phyloP scores from a whole-genome alignment of 2,329 filamentous ascomycete species.

The Zasmidium angulare region DNA sequence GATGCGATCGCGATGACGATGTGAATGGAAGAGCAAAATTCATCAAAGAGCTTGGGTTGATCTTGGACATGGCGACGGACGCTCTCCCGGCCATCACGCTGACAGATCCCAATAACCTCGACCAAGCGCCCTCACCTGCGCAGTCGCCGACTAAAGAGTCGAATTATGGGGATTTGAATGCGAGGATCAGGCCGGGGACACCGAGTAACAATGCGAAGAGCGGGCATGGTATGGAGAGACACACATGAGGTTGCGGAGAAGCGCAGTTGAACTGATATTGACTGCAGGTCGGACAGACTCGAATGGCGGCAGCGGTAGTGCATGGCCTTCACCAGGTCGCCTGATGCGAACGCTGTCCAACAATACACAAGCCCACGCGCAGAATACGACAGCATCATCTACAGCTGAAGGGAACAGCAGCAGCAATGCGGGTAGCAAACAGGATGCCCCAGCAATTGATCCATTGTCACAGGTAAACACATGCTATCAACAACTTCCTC shows the following conservation, averaged over 20 bases:
- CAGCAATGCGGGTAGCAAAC: conserved; percentile 28
- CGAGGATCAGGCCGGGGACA: conserved; percentile 11
- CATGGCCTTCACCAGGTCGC: conserved; percentile 24
- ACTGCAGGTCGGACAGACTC: conserved; percentile 19
- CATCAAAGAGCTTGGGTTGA: not conserved
- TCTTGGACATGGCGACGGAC: conserved; percentile 9
- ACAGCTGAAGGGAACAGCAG: conserved; percentile 11
- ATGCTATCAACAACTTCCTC: conserved; percentile 2
- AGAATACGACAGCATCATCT: not conserved
- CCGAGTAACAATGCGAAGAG: conserved; percentile 14
- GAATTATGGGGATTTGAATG: conserved; percentile 8
- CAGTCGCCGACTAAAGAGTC: conserved; percentile 23
- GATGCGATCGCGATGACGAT: not conserved
- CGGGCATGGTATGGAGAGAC: conserved; percentile 7
- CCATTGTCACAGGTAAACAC: conserved; percentile 65
- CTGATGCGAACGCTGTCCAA: conserved; percentile 26
- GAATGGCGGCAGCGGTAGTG: conserved; percentile 3
- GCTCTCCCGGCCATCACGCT: conserved; percentile 39
- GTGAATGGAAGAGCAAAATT: not conserved
- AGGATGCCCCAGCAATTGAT: conserved; percentile 55
- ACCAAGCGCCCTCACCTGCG: conserved; percentile 30
- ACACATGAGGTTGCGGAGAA: not conserved
- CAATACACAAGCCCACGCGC: conserved; percentile 13
- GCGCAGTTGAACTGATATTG: conserved; percentile 5
- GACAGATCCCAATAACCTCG: conserved; percentile 42